phyloP scores from a whole-genome alignment of 495 filamentous ascomycete species.

The Lepidopterella palustris region DNA sequence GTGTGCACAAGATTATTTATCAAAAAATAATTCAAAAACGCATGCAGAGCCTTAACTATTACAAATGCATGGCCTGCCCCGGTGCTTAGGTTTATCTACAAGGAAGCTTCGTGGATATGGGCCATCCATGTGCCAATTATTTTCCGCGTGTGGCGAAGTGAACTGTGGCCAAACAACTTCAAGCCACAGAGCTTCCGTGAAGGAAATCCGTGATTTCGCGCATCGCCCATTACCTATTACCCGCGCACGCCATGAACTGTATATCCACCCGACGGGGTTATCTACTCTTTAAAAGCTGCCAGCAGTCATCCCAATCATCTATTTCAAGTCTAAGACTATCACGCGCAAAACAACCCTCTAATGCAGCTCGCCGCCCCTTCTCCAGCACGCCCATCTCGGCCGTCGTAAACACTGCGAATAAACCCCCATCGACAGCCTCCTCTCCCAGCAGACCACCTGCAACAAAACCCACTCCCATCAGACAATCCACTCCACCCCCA shows the following conservation, averaged over 20 bases:
- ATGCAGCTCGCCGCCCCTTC: background rate
- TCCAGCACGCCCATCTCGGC: background rate
- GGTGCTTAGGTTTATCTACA: too few relatives aligned
- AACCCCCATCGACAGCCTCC: background rate
- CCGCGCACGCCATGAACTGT: background rate
- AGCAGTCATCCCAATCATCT: background rate
- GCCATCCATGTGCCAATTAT: too few relatives aligned
- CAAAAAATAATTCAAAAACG: too few relatives aligned
- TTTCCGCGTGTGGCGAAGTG: background rate
- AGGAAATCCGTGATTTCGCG: background rate
- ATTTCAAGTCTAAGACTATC: background rate
- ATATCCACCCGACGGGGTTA: background rate
- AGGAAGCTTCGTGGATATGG: too few relatives aligned
- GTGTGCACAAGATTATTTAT: too few relatives aligned
- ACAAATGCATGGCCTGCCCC: too few relatives aligned
- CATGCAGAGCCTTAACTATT: too few relatives aligned
- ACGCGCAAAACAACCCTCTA: background rate
- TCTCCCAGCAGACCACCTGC: background rate
- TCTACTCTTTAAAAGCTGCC: background rate
- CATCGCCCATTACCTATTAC: background rate
- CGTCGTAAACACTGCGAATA: background rate
- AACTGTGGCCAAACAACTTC: background rate
- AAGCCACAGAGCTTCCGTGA: background rate
- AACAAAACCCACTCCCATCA: background rate
- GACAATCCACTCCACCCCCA: background rate